A percentile compares a stretch with the other conserved stretches of the same genome.
These are phyloP conservation scores for Austroboletus rostrupii DNA, from an alignment of 1,284 basidiomycete species.

Conservation along the genomic window DNA sequence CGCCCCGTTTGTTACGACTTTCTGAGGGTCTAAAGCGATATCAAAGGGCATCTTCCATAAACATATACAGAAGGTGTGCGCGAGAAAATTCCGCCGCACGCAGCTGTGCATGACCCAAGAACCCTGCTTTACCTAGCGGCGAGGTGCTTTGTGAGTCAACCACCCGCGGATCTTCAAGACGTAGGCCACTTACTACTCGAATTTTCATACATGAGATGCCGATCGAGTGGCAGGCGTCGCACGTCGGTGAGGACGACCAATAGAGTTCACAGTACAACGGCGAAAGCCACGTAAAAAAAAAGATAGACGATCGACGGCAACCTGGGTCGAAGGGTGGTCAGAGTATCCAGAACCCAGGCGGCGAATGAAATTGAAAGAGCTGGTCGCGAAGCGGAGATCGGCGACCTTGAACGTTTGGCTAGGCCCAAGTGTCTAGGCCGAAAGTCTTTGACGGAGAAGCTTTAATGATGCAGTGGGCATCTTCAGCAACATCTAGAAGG, in stretches of 20 bases:
- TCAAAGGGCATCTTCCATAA: background rate
- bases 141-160: background rate
- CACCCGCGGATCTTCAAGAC: background rate
- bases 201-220: conserved; percentile 35
- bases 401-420: conserved; percentile 4
- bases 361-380: conserved; percentile 16
- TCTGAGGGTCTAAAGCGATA: background rate
- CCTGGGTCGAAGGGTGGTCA: conserved; percentile 12
- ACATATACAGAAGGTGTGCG: background rate
- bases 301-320: conserved; percentile 37
- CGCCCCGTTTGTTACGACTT: too few relatives aligned
- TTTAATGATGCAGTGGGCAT: conserved; percentile 22
- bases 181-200: conserved; percentile 33
- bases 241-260: conserved; percentile 36
- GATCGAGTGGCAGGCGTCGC: conserved; percentile 26
- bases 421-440: conserved; percentile 18
- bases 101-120: conserved; percentile 30
- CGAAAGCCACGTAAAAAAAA: conserved; percentile 33
- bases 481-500: background rate
- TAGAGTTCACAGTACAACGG: conserved; percentile 31
- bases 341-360: conserved; percentile 9
- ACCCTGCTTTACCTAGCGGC: conserved; percentile 27
- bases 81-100: conserved; percentile 8
- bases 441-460: conserved; percentile 36
- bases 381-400: conserved; percentile 7